A percentile compares a stretch with the other conserved stretches of the same genome.
These are phyloP conservation scores for Parietaria judaica DNA, from an alignment of 306 rosid genomes.

Conservation along the genomic window DNA sequence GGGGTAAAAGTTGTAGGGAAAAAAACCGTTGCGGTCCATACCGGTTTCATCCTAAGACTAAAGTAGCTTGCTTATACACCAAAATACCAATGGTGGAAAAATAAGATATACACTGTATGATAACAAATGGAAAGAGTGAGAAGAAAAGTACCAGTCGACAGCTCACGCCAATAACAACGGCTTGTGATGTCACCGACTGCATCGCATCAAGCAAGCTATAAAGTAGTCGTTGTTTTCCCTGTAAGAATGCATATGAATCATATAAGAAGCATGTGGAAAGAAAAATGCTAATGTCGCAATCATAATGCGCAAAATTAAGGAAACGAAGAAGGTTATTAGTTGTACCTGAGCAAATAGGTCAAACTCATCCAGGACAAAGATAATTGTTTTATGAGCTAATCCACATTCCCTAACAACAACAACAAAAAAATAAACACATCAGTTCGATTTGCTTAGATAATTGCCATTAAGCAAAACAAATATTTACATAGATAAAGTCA, in stretches of 20 bases:
- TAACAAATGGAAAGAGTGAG: too few species aligned
- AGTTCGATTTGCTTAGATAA: too few species aligned
- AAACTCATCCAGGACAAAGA: constrained; percentile 84
- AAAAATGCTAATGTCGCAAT: neutral
- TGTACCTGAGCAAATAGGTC: constrained; percentile 92
- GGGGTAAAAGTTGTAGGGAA: too few species aligned
- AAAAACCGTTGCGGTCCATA: too few species aligned
- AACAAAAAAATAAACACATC: constrained; percentile 26
- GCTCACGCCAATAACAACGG: constrained; percentile 84
- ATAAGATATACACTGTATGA: neutral
- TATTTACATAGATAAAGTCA: constrained; percentile 11
- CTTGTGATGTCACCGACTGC: constrained; percentile 85
- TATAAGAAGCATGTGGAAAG: too few species aligned
- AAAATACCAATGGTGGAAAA: neutral
- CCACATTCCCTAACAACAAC: constrained; percentile 81
- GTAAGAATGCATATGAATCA: too few species aligned
- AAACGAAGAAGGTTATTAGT: constrained; percentile 13
- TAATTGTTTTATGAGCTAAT: constrained; percentile 80
- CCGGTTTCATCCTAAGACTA: neutral
- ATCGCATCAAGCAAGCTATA: constrained; percentile 89
- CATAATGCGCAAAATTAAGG: too few species aligned
- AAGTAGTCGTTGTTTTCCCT: constrained; percentile 90
- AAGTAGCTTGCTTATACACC: neutral
- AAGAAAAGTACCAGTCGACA: constrained; percentile 62
- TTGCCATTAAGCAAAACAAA: constrained; percentile 2